A percentile compares a stretch with the other conserved stretches of the same genome.
Conservation (phyloP, 2,329 filamentous ascomycete species). For the Fusarium coffeatum region DNA sequence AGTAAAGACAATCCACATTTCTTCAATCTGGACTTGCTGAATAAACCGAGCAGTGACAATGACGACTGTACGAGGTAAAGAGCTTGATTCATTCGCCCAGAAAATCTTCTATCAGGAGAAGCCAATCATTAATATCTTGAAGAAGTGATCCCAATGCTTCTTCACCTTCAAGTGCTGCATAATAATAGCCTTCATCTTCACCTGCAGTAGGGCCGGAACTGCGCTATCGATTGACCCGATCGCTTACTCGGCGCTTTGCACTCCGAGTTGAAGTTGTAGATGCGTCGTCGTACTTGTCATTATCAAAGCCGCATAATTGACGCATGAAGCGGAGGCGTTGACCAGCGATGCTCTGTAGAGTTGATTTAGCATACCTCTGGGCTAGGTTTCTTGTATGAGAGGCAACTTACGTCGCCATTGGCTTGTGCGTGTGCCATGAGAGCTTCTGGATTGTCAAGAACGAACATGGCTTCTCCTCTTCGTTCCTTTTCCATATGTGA, state of each 20-base stretch:
- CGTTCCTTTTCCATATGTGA: slow-evolving; percentile 57
- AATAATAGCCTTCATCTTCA: neutral
- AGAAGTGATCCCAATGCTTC: neutral
- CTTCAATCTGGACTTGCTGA: neutral
- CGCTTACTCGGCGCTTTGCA: slow-evolving; percentile 33
- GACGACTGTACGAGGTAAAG: neutral
- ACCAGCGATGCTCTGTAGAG: slow-evolving; percentile 64
- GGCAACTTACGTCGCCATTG: slow-evolving; percentile 62
- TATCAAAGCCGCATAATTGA: slow-evolving; percentile 65
- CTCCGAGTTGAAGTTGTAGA: slow-evolving; percentile 6
- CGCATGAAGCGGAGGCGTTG: slow-evolving; percentile 68
- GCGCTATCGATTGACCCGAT: slow-evolving; percentile 31
- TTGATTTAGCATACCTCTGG: neutral
- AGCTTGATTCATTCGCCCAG: neutral
- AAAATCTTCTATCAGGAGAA: neutral
- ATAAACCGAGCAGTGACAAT: neutral
- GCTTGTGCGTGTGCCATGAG: slow-evolving; percentile 70
- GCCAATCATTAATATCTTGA: neutral
- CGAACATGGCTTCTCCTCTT: slow-evolving; percentile 62
- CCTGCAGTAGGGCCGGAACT: neutral
- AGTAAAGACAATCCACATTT: slow-evolving; percentile 4
- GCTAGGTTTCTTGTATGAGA: neutral
- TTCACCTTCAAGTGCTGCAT: neutral
- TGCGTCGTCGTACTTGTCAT: slow-evolving; percentile 21
- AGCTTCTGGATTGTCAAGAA: slow-evolving; percentile 68